Conservation (phyloP, 345 rosid species). For the Arabidopsis suecica region DNA sequence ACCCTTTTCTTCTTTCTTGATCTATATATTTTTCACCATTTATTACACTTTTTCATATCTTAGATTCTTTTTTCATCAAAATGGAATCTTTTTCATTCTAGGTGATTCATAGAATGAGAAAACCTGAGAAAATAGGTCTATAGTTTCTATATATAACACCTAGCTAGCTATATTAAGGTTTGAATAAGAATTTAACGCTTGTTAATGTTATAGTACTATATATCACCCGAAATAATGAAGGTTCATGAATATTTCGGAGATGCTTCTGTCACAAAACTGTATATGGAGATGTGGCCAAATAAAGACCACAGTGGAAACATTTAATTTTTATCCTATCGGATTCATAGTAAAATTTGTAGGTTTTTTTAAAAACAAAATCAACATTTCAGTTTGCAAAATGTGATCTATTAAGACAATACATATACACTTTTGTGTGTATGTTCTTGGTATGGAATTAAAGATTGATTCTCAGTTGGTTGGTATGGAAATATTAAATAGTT, state of each 20-base stretch:
- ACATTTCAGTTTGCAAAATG: not conserved
- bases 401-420: not conserved
- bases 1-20: conserved; percentile 23
- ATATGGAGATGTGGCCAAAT: conserved; percentile 26
- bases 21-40: conserved; percentile 34
- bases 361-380: not conserved
- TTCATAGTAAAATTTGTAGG: not conserved
- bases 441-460: not conserved
- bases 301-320: not conserved
- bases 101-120: conserved; percentile 29
- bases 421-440: not conserved
- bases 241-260: not conserved
- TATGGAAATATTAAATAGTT: not conserved
- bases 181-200: conserved; percentile 20
- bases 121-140: conserved; percentile 39
- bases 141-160: conserved; percentile 33
- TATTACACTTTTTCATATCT: conserved; percentile 24
- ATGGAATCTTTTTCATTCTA: conserved; percentile 41
- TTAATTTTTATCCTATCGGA: not conserved
- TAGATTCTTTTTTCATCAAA: conserved; percentile 44
- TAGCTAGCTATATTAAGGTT: conserved; percentile 41
- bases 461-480: conserved; percentile 18
- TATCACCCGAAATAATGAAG: conserved; percentile 17
- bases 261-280: conserved; percentile 17
- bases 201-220: conserved; percentile 13